Percentiles rank a stretch among this genome's conserved stretches.
Conservation (phyloP, 179 eudicot species). For the Sideroxylon spinosum region DNA sequence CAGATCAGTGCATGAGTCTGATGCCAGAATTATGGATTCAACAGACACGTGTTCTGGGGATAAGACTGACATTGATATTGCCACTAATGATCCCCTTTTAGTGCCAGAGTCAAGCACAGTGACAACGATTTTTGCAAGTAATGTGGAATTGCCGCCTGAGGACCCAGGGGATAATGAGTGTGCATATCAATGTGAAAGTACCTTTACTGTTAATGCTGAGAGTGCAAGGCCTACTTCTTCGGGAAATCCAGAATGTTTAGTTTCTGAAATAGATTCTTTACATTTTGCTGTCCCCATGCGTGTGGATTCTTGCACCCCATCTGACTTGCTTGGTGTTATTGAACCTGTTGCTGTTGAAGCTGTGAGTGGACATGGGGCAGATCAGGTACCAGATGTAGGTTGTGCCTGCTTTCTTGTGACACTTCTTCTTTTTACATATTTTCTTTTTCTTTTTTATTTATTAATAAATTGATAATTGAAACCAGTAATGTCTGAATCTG, state of each 20-base stretch:
- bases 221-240: slow-evolving; percentile 17
- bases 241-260: slow-evolving; percentile 13
- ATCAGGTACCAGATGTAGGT: slow-evolving; percentile 87
- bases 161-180: slow-evolving; percentile 23
- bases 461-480: slow-evolving; percentile 2
- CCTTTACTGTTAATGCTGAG: slow-evolving; percentile 17
- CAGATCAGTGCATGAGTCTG: slow-evolving; percentile 18
- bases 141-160: slow-evolving; percentile 22
- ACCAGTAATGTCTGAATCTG: slow-evolving; percentile 19
- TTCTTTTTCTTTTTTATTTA: not conserved
- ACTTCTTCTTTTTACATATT: slow-evolving; percentile 12
- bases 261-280: slow-evolving; percentile 19
- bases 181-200: slow-evolving; percentile 14
- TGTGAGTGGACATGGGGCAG: slow-evolving; percentile 34
- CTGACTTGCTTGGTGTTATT: slow-evolving; percentile 19
- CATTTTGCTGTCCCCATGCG: slow-evolving; percentile 18
- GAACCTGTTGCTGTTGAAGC: slow-evolving; percentile 24
- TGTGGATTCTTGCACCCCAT: slow-evolving; percentile 21
- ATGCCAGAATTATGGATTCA: slow-evolving; percentile 16
- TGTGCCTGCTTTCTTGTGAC: slow-evolving; percentile 54
- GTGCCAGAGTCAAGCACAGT: slow-evolving; percentile 16
- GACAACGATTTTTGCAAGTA: slow-evolving; percentile 17
- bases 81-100: slow-evolving; percentile 24
- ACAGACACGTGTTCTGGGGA: slow-evolving; percentile 24
- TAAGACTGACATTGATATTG: slow-evolving; percentile 22